Conservation (phyloP, 371 early-diverging fungal species). For the Mucor racemosus region DNA sequence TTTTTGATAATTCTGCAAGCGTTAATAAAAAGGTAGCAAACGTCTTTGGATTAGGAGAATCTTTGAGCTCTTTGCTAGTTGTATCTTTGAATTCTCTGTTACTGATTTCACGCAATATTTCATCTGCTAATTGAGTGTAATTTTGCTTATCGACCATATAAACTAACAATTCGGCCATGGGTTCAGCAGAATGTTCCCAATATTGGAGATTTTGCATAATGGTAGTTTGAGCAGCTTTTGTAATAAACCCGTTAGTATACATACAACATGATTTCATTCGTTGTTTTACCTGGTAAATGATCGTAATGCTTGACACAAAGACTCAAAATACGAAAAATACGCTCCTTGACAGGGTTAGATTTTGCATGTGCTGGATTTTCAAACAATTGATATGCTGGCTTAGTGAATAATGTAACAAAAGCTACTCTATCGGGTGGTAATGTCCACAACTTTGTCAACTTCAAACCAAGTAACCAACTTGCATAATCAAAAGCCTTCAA, state of each 20-base stretch:
- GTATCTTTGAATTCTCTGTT: slow-evolving; percentile 66
- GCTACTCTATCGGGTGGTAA: slow-evolving; percentile 78
- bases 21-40: slow-evolving; percentile 81
- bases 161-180: slow-evolving; percentile 87
- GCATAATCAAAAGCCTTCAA: slow-evolving; percentile 59
- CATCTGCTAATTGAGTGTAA: slow-evolving; percentile 77
- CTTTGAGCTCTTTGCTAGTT: slow-evolving; percentile 58
- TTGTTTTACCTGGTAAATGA: slow-evolving; percentile 62
- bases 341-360: slow-evolving; percentile 57
- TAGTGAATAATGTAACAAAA: slow-evolving; percentile 84
- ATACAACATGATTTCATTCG: too few species aligned
- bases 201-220: slow-evolving; percentile 90
- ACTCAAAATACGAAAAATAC: slow-evolving; percentile 66
- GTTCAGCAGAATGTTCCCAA: slow-evolving; percentile 90
- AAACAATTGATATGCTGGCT: slow-evolving; percentile 80
- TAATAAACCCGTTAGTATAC: not conserved
- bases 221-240: slow-evolving; percentile 75
- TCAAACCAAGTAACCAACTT: slow-evolving; percentile 63
- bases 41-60: slow-evolving; percentile 82
- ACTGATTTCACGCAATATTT: slow-evolving; percentile 74
- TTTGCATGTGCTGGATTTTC: slow-evolving; percentile 78
- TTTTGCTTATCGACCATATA: slow-evolving; percentile 68
- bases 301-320: slow-evolving; percentile 75
- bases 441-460: slow-evolving; percentile 80
- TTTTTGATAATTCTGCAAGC: slow-evolving; percentile 83